Evolutionary conservation across 495 filamentous ascomycete genomes (phyloP), one percentile per base, ranked within the genome.

Genomic region (Annulohypoxylon maeteangense): DNA sequence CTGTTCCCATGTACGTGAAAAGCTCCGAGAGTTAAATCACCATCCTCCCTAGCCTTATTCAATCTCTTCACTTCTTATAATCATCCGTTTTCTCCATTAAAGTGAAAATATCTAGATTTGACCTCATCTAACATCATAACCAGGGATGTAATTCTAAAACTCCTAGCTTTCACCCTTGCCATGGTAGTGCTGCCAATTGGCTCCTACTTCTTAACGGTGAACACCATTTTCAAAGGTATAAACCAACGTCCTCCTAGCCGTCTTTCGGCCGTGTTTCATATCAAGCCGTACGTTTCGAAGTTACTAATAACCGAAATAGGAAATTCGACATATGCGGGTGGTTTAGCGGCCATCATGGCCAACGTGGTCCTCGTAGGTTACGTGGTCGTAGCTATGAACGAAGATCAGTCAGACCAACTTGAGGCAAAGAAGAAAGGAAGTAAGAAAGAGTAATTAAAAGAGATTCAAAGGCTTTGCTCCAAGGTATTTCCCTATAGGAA

Each of bases 341-440:
- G 88, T 8, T 81, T 89, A 22, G 95, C 95, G 7, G 96, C 96
- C 22, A 80, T 98, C 40, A 90, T 92, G 68, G 95, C 95, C 29
- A 99, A 99, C 77, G 86, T 93, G 16, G 92, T 99, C 6, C 83
- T 99, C 62, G 88, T 99, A 65, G 90, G 88, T 14, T 99, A 98
- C 80, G 88, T 98, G 55, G 84, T 95, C 65, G 94, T 97, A 1
- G 95, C 96, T 29, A 93, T 97, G 86, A 87, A 86, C 68, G 95
- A 99, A 76, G 95, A 99, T 62, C 91, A 95, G 70, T 87, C 86
- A 34, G 85, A 90, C 18, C 72, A 74, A 25, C 65, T 75, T 4
- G 70, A 66, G 48, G 72, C 74, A 56, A 70, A 74, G 55, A 79
- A 72, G 71, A 71, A 67, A 45, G 65, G 16, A 10, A 62, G 44